These are phyloP conservation scores for Pythium apleroticum DNA, from an alignment of 352 stramenopile genomes.

Conservation along the genomic window DNA sequence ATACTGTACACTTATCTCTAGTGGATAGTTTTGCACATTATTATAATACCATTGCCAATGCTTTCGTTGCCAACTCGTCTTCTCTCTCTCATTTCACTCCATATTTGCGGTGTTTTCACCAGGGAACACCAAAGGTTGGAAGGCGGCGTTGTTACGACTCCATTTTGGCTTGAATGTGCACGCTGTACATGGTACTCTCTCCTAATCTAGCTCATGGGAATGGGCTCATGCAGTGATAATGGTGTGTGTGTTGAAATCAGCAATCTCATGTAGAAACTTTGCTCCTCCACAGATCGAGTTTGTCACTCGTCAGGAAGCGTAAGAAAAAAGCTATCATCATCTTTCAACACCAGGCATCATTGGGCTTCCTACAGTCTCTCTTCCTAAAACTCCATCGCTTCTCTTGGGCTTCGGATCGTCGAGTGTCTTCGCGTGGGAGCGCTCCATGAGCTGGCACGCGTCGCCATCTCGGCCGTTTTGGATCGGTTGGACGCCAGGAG, in stretches of 20 bases:
- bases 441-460: neutral
- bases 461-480: neutral
- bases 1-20: conserved; percentile 9
- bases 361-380: neutral
- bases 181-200: neutral
- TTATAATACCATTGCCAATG: conserved; percentile 29
- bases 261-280: conserved; percentile 61
- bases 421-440: neutral
- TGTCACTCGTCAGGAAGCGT: conserved; percentile 36
- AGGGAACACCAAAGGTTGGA: no score
- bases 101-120: no score
- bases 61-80: conserved; percentile 8
- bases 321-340: conserved; percentile 35
- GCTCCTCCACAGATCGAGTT: conserved; percentile 33
- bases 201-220: neutral
- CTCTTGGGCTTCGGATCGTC: neutral
- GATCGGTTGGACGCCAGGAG: conserved; percentile 3
- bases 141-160: no score
- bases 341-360: conserved; percentile 26
- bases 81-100: neutral
- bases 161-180: neutral
- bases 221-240: neutral
- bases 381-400: neutral
- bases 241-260: conserved; percentile 32
- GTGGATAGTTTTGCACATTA: conserved; percentile 38